Evolutionary conservation across 2,329 filamentous ascomycete species (phyloP), one percentile per base, ranked within the genome.

Genomic region (Aspergillus chevalieri): DNA sequence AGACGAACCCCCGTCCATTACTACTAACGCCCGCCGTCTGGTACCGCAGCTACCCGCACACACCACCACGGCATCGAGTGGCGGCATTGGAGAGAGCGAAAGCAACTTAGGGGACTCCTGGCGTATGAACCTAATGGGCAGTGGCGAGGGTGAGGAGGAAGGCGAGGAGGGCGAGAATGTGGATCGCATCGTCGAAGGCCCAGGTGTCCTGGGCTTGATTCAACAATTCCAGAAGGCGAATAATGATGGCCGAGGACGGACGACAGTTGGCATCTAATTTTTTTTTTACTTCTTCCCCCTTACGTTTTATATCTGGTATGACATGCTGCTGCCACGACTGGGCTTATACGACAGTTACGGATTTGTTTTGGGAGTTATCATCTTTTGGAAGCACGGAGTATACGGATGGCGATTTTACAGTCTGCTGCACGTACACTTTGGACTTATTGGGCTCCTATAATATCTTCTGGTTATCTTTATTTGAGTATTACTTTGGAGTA

Each of bases 171-270:
- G 68, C 7, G 74, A 76, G 26, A 72, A 75, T 46, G 73, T 77
- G 6, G 72, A 77, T 15, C 70, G 66, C 7, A 64, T 74, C 26
- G 67, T 66, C 24, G 72, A 70, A 0, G 76, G 76, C 4, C 76
- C 74, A 2, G 83, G 83, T 2, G 83, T 86, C 4, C 65, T 87
- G 50, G 83, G 83, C 7, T 65, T 87, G 56, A 73, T 87, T 49
- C 80, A 84, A 62, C 82, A 87, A 60, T 86, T 86, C 59, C 81
- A 83, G 53, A 82, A 80, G 66, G 81, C 79, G 34, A 68, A 66
- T 44, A 65, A 66, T 42, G 67, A 70, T 45, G 66, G 66, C n/a
- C 61, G 69, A 28, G 60, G 62, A 43, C 64, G 67, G 9, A 62
- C 62, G n/a, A 57, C 61, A 3, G 61, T 68, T 48, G 66, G 66